Conservation (phyloP, 441 rosid species). For the Heliophila coronopifolia region DNA sequence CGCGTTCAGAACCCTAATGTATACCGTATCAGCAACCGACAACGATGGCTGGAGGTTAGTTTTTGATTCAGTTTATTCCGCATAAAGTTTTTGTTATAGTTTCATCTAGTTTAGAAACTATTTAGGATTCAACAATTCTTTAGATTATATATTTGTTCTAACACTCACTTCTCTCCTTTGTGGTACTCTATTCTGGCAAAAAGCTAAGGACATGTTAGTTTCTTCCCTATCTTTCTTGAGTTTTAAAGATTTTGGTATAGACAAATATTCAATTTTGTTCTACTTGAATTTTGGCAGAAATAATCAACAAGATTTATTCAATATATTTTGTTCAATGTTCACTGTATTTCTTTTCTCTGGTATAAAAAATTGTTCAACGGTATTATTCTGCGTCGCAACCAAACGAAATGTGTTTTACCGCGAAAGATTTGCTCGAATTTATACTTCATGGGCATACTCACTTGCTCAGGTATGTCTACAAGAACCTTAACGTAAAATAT, state of each 20-base stretch:
- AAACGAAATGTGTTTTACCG: conserved; percentile 49
- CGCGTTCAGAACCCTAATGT: too few relatives aligned
- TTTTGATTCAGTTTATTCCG: too few relatives aligned
- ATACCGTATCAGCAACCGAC: too few relatives aligned
- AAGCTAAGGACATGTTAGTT: conserved; percentile 47
- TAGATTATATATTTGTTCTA: too few relatives aligned
- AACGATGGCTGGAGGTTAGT: too few relatives aligned
- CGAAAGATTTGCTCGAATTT: conserved; percentile 71
- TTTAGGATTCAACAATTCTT: too few relatives aligned
- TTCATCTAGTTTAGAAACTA: too few relatives aligned
- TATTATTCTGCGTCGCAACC: conserved; percentile 42
- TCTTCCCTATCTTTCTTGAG: background rate
- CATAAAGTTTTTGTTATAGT: too few relatives aligned
- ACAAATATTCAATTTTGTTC: background rate
- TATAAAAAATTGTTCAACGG: conserved; percentile 50
- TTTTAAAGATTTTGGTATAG: background rate
- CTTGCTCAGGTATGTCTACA: conserved; percentile 63
- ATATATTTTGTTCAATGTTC: conserved; percentile 47
- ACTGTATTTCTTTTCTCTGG: conserved; percentile 44
- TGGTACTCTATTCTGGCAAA: conserved; percentile 58
- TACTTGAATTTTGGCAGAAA: conserved; percentile 26
- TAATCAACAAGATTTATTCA: conserved; percentile 54
- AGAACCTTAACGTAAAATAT: too few relatives aligned
- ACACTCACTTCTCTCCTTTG: conserved; percentile 38
- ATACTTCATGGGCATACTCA: conserved; percentile 54